Conservation (phyloP, 805 yeast species). For the Brettanomyces anomalus region DNA sequence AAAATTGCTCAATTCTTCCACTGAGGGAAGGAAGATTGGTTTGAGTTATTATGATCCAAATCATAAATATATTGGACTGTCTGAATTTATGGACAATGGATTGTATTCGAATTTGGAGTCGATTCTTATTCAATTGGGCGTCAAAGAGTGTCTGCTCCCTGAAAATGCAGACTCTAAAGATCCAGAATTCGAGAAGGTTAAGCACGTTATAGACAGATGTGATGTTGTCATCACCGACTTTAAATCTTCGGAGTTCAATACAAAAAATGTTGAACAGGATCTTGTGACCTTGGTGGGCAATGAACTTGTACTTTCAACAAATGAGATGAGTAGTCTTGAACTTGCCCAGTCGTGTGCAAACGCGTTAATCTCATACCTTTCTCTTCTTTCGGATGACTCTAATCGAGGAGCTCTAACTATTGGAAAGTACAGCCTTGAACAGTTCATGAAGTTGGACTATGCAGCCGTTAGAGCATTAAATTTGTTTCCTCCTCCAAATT, state of each 20-base stretch:
- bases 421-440: slow-evolving; percentile 60
- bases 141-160: slow-evolving; percentile 72
- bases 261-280: slow-evolving; percentile 70
- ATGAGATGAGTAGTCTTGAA: slow-evolving; percentile 40
- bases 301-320: slow-evolving; percentile 44
- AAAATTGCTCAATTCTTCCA: slow-evolving; percentile 29
- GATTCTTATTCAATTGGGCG: slow-evolving; percentile 78
- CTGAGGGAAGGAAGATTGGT: slow-evolving; percentile 53
- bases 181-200: slow-evolving; percentile 54
- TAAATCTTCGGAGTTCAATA: slow-evolving; percentile 47
- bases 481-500: slow-evolving; percentile 56
- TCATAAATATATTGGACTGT: slow-evolving; percentile 53
- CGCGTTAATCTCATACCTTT: slow-evolving; percentile 63
- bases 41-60: slow-evolving; percentile 73
- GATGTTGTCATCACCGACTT: slow-evolving; percentile 61
- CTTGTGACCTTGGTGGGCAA: slow-evolving; percentile 58
- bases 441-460: slow-evolving; percentile 83
- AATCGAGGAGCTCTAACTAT: slow-evolving; percentile 48
- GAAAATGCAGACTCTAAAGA: slow-evolving; percentile 25
- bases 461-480: slow-evolving; percentile 86
- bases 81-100: slow-evolving; percentile 83
- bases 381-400: slow-evolving; percentile 47
- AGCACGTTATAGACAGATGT: slow-evolving; percentile 69
- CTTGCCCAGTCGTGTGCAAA: slow-evolving; percentile 54
- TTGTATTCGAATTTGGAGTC: slow-evolving; percentile 81